Conservation (phyloP, 2,329 filamentous ascomycete genomes). For the Diaporthe aspalathi region DNA sequence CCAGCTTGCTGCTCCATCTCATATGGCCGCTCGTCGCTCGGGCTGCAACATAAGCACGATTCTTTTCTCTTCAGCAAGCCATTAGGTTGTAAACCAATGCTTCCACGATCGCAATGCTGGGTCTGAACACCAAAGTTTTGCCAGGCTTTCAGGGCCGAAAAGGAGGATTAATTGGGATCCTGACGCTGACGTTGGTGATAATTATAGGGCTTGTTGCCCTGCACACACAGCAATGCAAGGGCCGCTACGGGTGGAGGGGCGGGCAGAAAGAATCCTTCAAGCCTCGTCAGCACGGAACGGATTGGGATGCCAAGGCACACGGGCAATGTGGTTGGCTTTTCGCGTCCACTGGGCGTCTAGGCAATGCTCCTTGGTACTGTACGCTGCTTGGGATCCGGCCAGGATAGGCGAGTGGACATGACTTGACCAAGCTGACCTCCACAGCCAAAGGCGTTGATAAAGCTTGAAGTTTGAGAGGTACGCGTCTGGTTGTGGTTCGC, state of each 20-base stretch:
- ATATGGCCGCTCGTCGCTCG: too few relatives aligned
- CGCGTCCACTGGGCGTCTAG: neutral
- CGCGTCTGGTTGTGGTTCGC: neutral
- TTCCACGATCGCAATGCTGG: too few relatives aligned
- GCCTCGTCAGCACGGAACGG: neutral
- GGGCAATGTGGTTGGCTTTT: constrained; percentile 4
- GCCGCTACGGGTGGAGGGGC: too few relatives aligned
- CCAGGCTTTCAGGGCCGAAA: neutral
- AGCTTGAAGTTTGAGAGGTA: neutral
- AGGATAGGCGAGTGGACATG: neutral
- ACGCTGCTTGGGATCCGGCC: neutral
- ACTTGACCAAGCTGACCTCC: neutral
- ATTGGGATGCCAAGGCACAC: constrained; percentile 6
- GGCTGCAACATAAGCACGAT: too few relatives aligned
- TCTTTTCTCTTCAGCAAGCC: too few relatives aligned
- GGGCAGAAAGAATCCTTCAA: constrained; percentile 4
- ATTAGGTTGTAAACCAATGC: too few relatives aligned
- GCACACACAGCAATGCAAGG: neutral
- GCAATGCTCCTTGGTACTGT: neutral
- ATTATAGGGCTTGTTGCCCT: neutral
- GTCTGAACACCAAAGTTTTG: neutral
- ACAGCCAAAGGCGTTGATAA: neutral
- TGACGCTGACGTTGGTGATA: neutral
- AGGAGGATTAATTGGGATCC: neutral
- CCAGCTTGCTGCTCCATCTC: too few relatives aligned